Evolutionary conservation across 257 asterid genomes (phyloP).

Genomic region (Primulina huaijiensis): DNA sequence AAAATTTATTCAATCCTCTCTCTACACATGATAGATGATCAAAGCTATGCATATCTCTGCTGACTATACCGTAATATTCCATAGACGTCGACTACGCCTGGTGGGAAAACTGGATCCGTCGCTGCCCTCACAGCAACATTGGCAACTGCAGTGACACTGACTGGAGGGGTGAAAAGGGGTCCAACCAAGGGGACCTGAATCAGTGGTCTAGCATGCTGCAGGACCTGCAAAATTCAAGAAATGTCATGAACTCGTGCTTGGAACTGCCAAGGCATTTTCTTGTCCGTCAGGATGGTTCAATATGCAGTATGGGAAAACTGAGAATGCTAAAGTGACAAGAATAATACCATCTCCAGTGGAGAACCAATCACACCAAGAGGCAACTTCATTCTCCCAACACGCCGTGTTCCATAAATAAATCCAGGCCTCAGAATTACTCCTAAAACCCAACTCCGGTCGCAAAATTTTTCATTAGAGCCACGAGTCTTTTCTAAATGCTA

Average conservation of each 20-base stretch:
- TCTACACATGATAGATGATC: constrained; percentile 6
- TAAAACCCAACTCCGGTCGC: constrained; percentile 27
- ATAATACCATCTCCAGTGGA: constrained; percentile 78
- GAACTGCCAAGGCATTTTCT: neutral
- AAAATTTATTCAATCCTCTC: constrained; percentile 29
- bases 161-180: constrained; percentile 79
- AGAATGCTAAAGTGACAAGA: neutral
- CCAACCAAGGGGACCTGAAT: constrained; percentile 78
- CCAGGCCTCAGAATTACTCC: constrained; percentile 97
- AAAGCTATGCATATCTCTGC: constrained; percentile 40
- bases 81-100: constrained; percentile 71
- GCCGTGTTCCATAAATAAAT: constrained; percentile 89
- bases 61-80: constrained; percentile 75
- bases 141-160: constrained; percentile 72
- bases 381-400: constrained; percentile 74
- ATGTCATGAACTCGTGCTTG: neutral
- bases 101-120: constrained; percentile 84
- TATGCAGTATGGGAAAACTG: neutral
- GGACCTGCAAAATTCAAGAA: constrained; percentile 48
- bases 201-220: constrained; percentile 66
- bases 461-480: neutral
- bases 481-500: neutral
- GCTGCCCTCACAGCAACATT: constrained; percentile 89
- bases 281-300: neutral
- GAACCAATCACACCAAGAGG: constrained; percentile 91